These are phyloP conservation scores for Cadophora luteo-olivacea DNA, from an alignment of 2,329 filamentous ascomycete genomes.

Conservation along the genomic window DNA sequence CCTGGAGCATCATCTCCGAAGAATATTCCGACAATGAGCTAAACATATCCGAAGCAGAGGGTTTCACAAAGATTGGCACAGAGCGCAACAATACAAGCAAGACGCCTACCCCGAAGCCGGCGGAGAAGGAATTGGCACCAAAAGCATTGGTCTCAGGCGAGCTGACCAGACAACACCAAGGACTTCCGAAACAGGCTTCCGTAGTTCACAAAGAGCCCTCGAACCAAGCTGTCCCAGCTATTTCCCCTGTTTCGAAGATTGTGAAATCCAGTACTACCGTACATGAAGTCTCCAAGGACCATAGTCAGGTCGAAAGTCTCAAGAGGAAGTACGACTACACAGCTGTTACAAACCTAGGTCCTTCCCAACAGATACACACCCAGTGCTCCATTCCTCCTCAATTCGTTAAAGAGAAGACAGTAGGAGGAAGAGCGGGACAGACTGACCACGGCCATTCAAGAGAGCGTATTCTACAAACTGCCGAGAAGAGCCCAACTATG, in stretches of 20 bases:
- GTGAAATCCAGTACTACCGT: background rate
- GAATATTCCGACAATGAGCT: background rate
- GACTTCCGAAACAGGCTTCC: background rate
- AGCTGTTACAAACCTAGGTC: too few species aligned
- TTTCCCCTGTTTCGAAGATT: background rate
- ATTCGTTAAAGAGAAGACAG: background rate
- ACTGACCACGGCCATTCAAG: background rate
- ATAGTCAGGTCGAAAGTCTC: background rate
- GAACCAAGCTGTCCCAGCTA: background rate
- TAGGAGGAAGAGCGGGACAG: background rate
- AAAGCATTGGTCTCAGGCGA: background rate
- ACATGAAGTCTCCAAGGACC: background rate
- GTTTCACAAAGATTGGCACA: background rate
- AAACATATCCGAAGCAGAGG: background rate
- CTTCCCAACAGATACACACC: too few species aligned
- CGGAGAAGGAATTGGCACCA: background rate
- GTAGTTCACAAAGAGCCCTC: background rate
- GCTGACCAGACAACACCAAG: background rate
- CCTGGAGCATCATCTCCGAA: slow-evolving; percentile 8
- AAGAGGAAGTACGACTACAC: background rate
- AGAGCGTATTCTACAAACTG: background rate
- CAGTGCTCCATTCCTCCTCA: background rate
- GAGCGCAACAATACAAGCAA: background rate
- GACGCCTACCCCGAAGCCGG: background rate
- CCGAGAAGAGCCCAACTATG: background rate